phyloP scores from a whole-genome alignment of 2,329 filamentous ascomycete species.

The Calonectria leucothoes region DNA sequence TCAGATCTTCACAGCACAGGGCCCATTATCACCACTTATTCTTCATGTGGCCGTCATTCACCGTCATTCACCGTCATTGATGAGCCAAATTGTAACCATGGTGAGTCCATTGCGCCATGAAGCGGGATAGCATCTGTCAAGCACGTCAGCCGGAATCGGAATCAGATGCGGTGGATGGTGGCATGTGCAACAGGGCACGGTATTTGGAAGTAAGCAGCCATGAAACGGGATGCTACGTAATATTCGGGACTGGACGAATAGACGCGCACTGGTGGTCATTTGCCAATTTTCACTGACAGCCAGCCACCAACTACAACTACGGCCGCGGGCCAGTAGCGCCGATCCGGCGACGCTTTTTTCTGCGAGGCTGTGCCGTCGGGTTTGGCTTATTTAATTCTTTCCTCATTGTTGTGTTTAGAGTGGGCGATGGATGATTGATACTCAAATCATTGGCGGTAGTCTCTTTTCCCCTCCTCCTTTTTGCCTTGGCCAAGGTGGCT shows the following conservation, averaged over 20 bases:
- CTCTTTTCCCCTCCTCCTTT: not conserved
- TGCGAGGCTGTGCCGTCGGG: not conserved
- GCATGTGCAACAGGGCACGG: not conserved
- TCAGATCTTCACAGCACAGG: not conserved
- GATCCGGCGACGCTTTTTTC: not conserved
- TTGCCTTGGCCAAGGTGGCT: not conserved
- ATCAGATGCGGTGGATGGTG: not conserved
- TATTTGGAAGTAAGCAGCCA: not conserved
- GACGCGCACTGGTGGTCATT: not conserved
- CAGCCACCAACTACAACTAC: not conserved
- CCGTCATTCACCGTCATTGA: not conserved
- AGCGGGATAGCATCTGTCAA: not conserved
- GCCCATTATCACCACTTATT: not conserved
- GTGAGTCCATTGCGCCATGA: not conserved
- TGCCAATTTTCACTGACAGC: not conserved
- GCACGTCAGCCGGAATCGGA: not conserved
- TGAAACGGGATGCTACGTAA: not conserved
- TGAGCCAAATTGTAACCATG: not conserved
- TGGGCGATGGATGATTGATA: not conserved
- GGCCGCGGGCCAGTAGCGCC: not conserved
- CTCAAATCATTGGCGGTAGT: not conserved
- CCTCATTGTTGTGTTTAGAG: not conserved
- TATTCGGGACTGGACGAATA: not conserved
- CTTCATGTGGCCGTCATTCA: not conserved
- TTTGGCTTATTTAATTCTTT: conserved; percentile 1